Conservation (phyloP, 1,284 basidiomycete genomes). For the Ustilago xerochloae region DNA sequence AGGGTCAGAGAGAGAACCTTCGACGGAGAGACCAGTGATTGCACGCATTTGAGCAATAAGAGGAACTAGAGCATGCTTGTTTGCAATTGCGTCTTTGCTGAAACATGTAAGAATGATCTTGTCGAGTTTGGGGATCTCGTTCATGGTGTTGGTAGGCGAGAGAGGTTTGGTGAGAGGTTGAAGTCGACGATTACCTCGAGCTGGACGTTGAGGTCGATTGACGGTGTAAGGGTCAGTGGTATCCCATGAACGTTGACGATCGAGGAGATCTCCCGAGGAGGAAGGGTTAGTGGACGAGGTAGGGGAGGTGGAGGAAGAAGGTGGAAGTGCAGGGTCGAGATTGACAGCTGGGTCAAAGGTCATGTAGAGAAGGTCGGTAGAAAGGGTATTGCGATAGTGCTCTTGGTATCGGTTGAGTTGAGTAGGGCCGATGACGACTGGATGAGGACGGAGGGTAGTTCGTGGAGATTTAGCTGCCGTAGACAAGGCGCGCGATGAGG, state of each 20-base stretch:
- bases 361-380: conserved; percentile 93
- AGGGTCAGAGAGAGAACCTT: conserved; percentile 54
- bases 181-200: conserved; percentile 74
- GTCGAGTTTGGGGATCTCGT: conserved; percentile 76
- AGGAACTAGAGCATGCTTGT: conserved; percentile 81
- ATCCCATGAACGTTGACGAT: conserved; percentile 76
- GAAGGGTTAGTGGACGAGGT: conserved; percentile 3
- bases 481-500: conserved; percentile 19
- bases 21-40: conserved; percentile 81
- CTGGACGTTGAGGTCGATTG: conserved; percentile 76
- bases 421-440: conserved; percentile 71
- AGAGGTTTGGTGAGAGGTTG: conserved; percentile 55
- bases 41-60: conserved; percentile 87
- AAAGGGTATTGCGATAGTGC: conserved; percentile 85
- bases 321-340: conserved; percentile 10
- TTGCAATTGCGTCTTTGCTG: conserved; percentile 73
- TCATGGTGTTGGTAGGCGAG: conserved; percentile 29
- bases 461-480: conserved; percentile 36
- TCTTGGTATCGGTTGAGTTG: conserved; percentile 81
- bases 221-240: conserved; percentile 81
- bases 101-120: conserved; percentile 74
- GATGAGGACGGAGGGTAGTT: conserved; percentile 46
- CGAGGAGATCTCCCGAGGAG: conserved; percentile 11
- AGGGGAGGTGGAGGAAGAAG: conserved; percentile 21
- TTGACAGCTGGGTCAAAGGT: conserved; percentile 75